A percentile compares a stretch with the other conserved stretches of the same genome.
Evolutionary conservation across 2,329 filamentous ascomycete species (phyloP).

Genomic region (Pseudocercospora vitis): DNA sequence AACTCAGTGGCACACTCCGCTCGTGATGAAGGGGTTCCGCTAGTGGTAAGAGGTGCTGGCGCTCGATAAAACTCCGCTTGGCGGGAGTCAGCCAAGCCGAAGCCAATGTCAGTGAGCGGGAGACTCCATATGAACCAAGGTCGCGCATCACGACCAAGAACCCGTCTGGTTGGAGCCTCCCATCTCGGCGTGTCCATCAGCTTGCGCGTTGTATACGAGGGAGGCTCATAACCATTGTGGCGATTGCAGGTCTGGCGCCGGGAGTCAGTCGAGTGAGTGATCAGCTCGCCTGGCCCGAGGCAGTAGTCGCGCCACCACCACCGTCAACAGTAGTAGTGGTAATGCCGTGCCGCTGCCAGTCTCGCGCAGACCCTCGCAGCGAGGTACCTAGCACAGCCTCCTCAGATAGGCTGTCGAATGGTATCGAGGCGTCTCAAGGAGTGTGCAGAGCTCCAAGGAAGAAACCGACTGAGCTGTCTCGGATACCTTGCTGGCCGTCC

Average conservation of each 20-base stretch:
- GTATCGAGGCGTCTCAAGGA: no score
- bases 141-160: no score
- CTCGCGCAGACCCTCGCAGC: background rate
- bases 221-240: background rate
- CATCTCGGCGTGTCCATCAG: background rate
- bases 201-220: background rate
- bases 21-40: background rate
- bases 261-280: background rate
- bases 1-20: slow-evolving; percentile 5
- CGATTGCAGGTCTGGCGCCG: background rate
- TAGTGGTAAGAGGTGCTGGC: background rate
- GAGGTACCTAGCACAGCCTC: background rate
- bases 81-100: slow-evolving; percentile 1
- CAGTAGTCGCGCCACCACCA: no score
- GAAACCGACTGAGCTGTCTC: background rate
- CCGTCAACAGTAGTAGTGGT: background rate
- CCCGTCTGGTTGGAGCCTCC: no score
- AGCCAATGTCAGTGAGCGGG: slow-evolving; percentile 2
- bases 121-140: no score
- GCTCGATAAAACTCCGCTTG: background rate
- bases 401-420: background rate
- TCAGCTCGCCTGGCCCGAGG: background rate
- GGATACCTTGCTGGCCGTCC: background rate
- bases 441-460: background rate
- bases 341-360: background rate